Base-by-base conservation (phyloP, 2,329 filamentous ascomycete species). In the Fusarium sp. region DNA sequence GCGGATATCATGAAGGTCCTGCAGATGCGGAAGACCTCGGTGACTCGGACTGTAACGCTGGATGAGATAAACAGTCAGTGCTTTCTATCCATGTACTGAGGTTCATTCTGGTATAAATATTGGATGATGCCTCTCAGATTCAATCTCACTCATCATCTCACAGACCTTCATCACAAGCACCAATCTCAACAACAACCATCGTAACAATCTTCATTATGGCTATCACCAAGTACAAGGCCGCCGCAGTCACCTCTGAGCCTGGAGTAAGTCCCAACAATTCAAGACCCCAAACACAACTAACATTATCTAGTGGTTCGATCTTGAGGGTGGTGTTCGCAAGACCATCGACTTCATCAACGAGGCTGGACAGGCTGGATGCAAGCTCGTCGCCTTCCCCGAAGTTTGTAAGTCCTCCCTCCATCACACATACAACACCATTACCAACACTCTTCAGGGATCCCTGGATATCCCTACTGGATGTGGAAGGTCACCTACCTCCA, bases 321-420 rank as follows among this genome's bases (percentile, higher is more conserved):
- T 91, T 4, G 80, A 84, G 12, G 85, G 78, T 0, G 83, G 84
- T 4, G 85, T 91, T 3, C 76, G 83, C 4, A 91, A 91, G 76
- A 90, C 89, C 12, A 86, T 87, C 72, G 75, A 79, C 1, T 81
- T 91, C 55, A 90, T 92, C 70, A 78, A 82, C 41, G 85, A 89
- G 72, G 90, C 90, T 2, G 86, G 86, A 2, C 70, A 79, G 9
- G 84, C 86, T 46, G 86, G 85, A 2, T 87, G 87, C 4, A 83
- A 88, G 63, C 79, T 92, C 5, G 77, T 92, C 7, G 82, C 84
- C 0, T 89, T 89, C 57, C 85, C 87, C 0, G 86, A 89, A 76
- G 83, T 84, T 39, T 89, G 75, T 71, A 64, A 53, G 75, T 62
- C 4, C 3, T 12, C 14, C 1, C 13, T 3, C 33, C 3, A 4